Evolutionary conservation across 73 alveolate genomes (phyloP), one percentile per base, ranked within the genome.

Genomic region (Urostyla sp.): DNA sequence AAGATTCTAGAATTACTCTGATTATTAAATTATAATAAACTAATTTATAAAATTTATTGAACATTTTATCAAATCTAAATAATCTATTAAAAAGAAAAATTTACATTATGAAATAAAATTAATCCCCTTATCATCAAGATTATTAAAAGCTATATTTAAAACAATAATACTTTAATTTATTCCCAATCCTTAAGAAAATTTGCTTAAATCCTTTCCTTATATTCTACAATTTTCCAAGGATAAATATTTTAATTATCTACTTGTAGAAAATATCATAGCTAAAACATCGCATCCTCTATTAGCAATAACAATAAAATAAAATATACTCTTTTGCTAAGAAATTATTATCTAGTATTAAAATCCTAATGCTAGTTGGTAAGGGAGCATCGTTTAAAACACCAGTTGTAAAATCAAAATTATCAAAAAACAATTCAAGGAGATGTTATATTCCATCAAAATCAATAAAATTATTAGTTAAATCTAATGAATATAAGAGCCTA

Each of bases 71-170:
- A n/a, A n/a, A n/a, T n/a, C n/a, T n/a, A n/a, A n/a, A n/a, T n/a
- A n/a, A n/a, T n/a, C n/a, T n/a, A n/a, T n/a, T n/a, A n/a, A n/a
- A n/a, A n/a, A n/a, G n/a, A n/a, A n/a, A n/a, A n/a, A n/a, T n/a
- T n/a, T n/a, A n/a, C n/a, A n/a, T 18, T 52, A 48, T 27, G 75
- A n/a, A 1, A 72, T 13, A 21, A 18, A 43, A 8, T 24, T 52
- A 5, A 83, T 44, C 10, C 92, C 92, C 26, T n/a, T 28, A 48
- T 83, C 59, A 0, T 63, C 87, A 0, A 83, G 63, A 32, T 59
- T 80, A 56, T 83, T 83, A 18, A 49, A 24, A 15, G 78, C 85
- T 2, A 83, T 13, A 35, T 48, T 50, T 27, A 83, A 48, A 16
- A 40, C 55, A 18, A 26, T 74, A 2, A 81, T 27, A 23, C 36